A percentile compares a stretch with the other conserved stretches of the same genome.
Evolutionary conservation across 2,329 filamentous ascomycete genomes (phyloP).

Genomic region (Chaetomium sp.): DNA sequence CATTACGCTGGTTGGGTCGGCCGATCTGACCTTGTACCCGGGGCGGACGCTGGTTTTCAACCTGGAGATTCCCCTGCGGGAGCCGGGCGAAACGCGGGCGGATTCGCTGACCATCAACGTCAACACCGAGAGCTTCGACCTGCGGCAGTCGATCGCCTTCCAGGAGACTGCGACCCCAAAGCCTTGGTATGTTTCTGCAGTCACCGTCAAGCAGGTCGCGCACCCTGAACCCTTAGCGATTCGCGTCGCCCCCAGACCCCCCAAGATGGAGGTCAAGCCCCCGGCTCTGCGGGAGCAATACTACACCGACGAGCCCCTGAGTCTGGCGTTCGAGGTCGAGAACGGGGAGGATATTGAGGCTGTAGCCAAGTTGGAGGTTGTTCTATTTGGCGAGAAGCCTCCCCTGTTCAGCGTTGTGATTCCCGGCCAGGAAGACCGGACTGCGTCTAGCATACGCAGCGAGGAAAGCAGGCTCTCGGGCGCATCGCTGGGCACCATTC

Average conservation of each 20-base stretch:
- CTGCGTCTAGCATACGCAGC: conserved; percentile 21
- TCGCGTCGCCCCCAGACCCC: conserved; percentile 78
- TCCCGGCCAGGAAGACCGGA: conserved; percentile 20
- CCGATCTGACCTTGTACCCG: conserved; percentile 60
- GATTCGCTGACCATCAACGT: conserved; percentile 57
- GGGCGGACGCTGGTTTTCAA: conserved; percentile 65
- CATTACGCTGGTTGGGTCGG: conserved; percentile 36
- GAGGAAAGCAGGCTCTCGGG: conserved; percentile 40
- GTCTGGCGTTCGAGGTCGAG: conserved; percentile 59
- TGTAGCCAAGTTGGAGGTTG: conserved; percentile 62
- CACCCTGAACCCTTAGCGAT: conserved; percentile 50
- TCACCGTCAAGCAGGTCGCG: conserved; percentile 40
- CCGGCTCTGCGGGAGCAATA: conserved; percentile 61
- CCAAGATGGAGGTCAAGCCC: conserved; percentile 75
- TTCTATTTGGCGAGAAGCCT: conserved; percentile 53
- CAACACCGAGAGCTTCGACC: conserved; percentile 57
- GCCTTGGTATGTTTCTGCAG: conserved; percentile 45
- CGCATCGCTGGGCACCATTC: conserved; percentile 42
- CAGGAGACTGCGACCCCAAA: conserved; percentile 34
- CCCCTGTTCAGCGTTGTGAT: conserved; percentile 39
- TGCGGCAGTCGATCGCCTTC: conserved; percentile 59
- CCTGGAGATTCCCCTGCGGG: conserved; percentile 66
- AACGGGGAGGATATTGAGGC: conserved; percentile 83
- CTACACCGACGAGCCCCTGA: conserved; percentile 75
- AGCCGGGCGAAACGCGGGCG: conserved; percentile 70